Conservation (phyloP, 2,329 filamentous ascomycete genomes). For the Paecilomyces niveus region DNA sequence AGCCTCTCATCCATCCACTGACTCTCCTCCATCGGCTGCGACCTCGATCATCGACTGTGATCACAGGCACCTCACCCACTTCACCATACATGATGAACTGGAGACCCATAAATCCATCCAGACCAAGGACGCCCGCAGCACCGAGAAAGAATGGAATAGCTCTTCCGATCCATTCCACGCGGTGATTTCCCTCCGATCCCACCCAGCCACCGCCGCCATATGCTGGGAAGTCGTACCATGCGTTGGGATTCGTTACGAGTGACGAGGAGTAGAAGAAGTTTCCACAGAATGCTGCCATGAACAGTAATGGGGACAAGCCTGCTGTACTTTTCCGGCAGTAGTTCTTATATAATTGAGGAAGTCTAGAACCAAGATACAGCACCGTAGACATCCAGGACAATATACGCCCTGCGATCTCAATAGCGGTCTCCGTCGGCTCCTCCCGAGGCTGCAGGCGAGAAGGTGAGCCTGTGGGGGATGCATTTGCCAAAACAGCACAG, state of each 20-base stretch:
- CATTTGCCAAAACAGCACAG: constrained; percentile 38
- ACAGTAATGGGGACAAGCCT: constrained; percentile 56
- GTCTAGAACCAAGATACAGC: constrained; percentile 52
- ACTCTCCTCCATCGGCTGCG: constrained; percentile 49
- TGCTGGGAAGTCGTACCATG: constrained; percentile 51
- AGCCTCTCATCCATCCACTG: constrained; percentile 60
- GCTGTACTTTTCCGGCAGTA: constrained; percentile 55
- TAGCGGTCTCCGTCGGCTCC: constrained; percentile 19
- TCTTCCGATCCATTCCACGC: constrained; percentile 50
- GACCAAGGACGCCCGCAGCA: constrained; percentile 55
- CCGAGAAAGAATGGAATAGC: constrained; percentile 60
- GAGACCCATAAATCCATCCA: constrained; percentile 56
- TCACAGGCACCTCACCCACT: constrained; percentile 34
- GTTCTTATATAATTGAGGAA: constrained; percentile 62
- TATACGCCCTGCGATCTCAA: constrained; percentile 43
- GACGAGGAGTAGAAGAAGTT: constrained; percentile 62
- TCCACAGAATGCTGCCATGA: constrained; percentile 60
- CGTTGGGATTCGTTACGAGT: constrained; percentile 56
- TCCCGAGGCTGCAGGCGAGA: constrained; percentile 5
- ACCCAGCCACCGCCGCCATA: constrained; percentile 57
- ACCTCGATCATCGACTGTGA: constrained; percentile 41
- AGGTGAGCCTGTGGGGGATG: constrained; percentile 24
- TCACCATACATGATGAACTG: constrained; percentile 58
- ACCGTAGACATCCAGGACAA: constrained; percentile 51
- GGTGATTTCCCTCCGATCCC: constrained; percentile 47